Conservation (phyloP, 1,139 yeast species). For the Meyerozyma athensensis region DNA sequence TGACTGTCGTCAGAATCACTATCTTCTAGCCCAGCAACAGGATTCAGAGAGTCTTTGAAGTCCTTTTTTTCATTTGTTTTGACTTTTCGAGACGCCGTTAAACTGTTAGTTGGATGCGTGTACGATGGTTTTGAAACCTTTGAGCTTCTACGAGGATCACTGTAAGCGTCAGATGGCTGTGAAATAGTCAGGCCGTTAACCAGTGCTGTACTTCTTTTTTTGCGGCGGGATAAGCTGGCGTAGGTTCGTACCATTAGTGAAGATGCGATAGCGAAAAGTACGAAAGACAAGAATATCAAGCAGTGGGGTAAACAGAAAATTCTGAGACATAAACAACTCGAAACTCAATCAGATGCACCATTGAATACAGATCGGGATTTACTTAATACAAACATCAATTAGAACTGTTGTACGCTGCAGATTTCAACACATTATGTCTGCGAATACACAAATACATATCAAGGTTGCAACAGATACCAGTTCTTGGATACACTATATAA, state of each 20-base stretch:
- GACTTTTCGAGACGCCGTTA: background rate
- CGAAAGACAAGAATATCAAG: background rate
- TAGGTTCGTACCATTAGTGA: background rate
- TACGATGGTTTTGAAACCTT: background rate
- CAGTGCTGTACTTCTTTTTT: background rate
- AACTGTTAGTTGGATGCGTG: background rate
- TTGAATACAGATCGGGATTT: too few species aligned
- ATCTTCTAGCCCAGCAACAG: constrained; percentile 2
- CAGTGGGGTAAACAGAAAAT: too few species aligned
- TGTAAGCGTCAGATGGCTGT: background rate
- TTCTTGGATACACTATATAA: too few species aligned
- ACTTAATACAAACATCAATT: too few species aligned
- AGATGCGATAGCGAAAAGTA: background rate
- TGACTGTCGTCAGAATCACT: constrained; percentile 8
- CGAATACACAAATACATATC: too few species aligned
- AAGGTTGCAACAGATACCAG: too few species aligned
- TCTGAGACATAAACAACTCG: too few species aligned
- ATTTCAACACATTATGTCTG: too few species aligned
- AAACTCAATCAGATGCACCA: too few species aligned
- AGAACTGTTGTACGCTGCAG: too few species aligned
- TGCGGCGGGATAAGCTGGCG: background rate
- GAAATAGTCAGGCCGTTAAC: background rate
- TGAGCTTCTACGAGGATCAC: background rate
- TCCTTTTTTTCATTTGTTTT: background rate
- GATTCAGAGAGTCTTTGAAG: background rate